A percentile compares a stretch with the other conserved stretches of the same genome.
Conservation (phyloP, 2,329 filamentous ascomycete species). For the Fusarium pseudograminearum region DNA sequence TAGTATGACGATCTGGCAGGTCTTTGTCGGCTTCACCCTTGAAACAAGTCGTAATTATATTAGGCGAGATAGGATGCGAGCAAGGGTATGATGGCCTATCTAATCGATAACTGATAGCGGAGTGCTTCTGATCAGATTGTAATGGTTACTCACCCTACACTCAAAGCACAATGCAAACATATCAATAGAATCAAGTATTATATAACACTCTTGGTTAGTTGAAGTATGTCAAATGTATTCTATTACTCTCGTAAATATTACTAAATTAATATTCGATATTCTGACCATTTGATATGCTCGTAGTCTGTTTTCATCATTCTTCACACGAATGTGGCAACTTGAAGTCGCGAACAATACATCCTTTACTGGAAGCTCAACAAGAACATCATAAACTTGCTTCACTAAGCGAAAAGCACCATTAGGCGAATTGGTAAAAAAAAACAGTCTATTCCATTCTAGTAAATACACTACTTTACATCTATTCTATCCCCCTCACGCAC, state of each 20-base stretch:
- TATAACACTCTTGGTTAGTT: too few species aligned
- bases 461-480: background rate
- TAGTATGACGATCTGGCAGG: slow-evolving; percentile 1
- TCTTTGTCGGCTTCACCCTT: slow-evolving; percentile 2
- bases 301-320: accelerated
- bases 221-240: too few species aligned
- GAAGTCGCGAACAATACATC: too few species aligned
- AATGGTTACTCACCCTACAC: background rate
- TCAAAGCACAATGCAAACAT: background rate
- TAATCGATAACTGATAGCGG: slow-evolving; percentile 3
- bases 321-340: accelerated
- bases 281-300: accelerated
- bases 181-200: too few species aligned
- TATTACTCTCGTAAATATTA: too few species aligned
- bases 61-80: background rate
- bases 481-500: background rate
- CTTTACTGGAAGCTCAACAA: too few species aligned
- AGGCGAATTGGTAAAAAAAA: too few species aligned
- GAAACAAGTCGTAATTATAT: slow-evolving; percentile 8
- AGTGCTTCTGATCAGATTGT: accelerated
- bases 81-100: background rate
- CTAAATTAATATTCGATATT: accelerated
- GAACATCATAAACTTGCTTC: too few species aligned
- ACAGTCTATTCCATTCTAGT: background rate
- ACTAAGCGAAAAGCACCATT: too few species aligned